phyloP scores from a whole-genome alignment of 768 basidiomycete species.

The Tulasnella sp. region DNA sequence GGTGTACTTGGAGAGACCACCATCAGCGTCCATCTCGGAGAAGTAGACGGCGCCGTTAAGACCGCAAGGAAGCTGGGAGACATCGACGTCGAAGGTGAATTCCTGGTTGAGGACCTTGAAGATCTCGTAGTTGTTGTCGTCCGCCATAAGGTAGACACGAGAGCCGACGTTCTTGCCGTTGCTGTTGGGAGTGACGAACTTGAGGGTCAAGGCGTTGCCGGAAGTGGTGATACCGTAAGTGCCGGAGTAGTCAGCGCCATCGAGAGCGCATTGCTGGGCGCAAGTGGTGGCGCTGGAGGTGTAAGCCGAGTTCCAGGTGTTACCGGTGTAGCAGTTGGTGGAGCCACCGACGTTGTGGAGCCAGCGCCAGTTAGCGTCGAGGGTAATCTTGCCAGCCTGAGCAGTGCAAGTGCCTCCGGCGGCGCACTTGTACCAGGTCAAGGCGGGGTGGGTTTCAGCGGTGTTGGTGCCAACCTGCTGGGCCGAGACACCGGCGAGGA shows the following conservation, averaged over 20 bases:
- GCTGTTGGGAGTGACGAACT: constrained; percentile 47
- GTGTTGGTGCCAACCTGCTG: constrained; percentile 56
- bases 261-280: constrained; percentile 30
- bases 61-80: constrained; percentile 60
- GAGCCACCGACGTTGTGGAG: constrained; percentile 13
- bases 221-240: constrained; percentile 59
- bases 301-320: constrained; percentile 13
- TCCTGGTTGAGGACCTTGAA: constrained; percentile 61
- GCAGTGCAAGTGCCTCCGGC: constrained; percentile 16
- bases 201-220: constrained; percentile 40
- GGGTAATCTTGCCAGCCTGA: constrained; percentile 21
- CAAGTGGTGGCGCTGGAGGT: constrained; percentile 22
- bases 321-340: constrained; percentile 35
- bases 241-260: constrained; percentile 50
- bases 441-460: constrained; percentile 54
- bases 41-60: constrained; percentile 67
- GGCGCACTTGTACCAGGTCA: constrained; percentile 55
- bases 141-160: constrained; percentile 55
- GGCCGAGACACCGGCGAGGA: constrained; percentile 50
- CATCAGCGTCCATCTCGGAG: constrained; percentile 62
- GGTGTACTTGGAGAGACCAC: constrained; percentile 55
- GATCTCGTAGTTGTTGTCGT: constrained; percentile 52
- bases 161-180: constrained; percentile 44
- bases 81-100: constrained; percentile 64
- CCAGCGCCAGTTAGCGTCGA: constrained; percentile 35